Percentiles rank a stretch among this genome's conserved stretches.
phyloP scores from a whole-genome alignment of 768 basidiomycete genomes.

The Tricholoma saponaceum region DNA sequence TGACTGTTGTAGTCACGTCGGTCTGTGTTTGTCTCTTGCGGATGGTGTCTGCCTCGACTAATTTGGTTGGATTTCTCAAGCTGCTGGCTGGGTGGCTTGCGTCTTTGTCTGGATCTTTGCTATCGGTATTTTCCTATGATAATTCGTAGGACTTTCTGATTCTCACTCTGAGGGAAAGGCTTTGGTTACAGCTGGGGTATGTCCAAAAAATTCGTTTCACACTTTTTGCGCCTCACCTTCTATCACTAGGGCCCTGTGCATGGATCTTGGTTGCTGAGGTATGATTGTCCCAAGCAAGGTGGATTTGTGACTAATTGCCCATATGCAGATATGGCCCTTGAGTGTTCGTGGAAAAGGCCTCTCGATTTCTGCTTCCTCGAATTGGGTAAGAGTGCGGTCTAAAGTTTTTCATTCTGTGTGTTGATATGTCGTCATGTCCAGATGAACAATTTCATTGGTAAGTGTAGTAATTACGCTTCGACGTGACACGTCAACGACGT shows the following conservation, averaged over 20 bases:
- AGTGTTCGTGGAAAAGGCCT: conserved; percentile 73
- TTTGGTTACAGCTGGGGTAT: conserved; percentile 77
- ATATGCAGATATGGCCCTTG: conserved; percentile 55
- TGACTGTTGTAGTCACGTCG: conserved; percentile 24
- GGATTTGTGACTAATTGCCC: neutral
- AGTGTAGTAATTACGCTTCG: conserved; percentile 13
- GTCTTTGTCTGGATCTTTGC: conserved; percentile 73
- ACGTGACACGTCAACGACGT: neutral
- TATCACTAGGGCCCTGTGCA: conserved; percentile 53
- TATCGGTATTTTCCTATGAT: conserved; percentile 38
- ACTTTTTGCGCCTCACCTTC: neutral
- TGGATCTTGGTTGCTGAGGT: conserved; percentile 76
- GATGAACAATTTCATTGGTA: conserved; percentile 79
- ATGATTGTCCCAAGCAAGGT: neutral
- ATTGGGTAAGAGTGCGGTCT: conserved; percentile 47
- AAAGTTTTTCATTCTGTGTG: neutral
- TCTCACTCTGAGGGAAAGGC: conserved; percentile 20
- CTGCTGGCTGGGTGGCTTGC: conserved; percentile 73
- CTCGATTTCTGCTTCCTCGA: conserved; percentile 70
- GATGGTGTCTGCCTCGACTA: neutral
- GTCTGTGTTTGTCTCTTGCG: conserved; percentile 7
- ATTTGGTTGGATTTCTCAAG: conserved; percentile 19
- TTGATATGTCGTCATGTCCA: conserved; percentile 15
- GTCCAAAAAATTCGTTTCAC: neutral
- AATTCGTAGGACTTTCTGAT: neutral